Percentiles rank a stretch among this genome's conserved stretches.
These are phyloP conservation scores for Paramecium tetraurelia DNA, from an alignment of 73 alveolate genomes.

Conservation along the genomic window DNA sequence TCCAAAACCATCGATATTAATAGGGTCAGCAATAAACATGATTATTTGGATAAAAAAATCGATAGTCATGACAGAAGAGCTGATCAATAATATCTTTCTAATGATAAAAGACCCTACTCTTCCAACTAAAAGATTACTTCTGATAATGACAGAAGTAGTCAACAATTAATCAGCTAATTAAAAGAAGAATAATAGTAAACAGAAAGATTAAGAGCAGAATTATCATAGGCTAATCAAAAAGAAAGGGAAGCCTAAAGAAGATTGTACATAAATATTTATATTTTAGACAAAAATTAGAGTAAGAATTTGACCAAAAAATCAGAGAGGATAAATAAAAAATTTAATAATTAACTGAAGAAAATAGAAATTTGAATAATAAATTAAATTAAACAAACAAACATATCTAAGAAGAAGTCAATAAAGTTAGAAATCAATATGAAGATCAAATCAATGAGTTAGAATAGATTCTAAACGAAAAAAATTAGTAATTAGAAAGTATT, in stretches of 20 bases:
- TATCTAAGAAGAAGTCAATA: neutral
- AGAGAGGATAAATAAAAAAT: neutral
- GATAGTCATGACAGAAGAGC: neutral
- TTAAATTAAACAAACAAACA: neutral
- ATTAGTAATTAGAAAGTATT: neutral
- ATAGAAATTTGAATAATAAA: neutral
- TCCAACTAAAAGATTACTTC: neutral
- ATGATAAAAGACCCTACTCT: conserved; percentile 28
- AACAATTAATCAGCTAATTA: neutral
- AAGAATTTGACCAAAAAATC: neutral
- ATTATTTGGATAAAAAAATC: conserved; percentile 9
- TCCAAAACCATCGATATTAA: neutral
- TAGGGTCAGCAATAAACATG: neutral
- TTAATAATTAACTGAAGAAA: conserved; percentile 1
- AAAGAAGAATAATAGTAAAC: neutral
- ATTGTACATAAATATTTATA: neutral
- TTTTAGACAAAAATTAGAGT: neutral
- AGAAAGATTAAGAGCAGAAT: conserved; percentile 23
- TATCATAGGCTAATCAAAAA: neutral
- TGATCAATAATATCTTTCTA: neutral
- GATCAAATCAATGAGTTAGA: neutral
- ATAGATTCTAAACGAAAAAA: neutral
- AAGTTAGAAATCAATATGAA: neutral
- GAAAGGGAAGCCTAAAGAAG: neutral
- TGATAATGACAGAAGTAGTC: neutral